Percentiles rank a stretch among this genome's conserved stretches.
These are phyloP conservation scores for Trichosporon sp. DNA, from an alignment of 1,284 basidiomycete species.

Conservation along the genomic window DNA sequence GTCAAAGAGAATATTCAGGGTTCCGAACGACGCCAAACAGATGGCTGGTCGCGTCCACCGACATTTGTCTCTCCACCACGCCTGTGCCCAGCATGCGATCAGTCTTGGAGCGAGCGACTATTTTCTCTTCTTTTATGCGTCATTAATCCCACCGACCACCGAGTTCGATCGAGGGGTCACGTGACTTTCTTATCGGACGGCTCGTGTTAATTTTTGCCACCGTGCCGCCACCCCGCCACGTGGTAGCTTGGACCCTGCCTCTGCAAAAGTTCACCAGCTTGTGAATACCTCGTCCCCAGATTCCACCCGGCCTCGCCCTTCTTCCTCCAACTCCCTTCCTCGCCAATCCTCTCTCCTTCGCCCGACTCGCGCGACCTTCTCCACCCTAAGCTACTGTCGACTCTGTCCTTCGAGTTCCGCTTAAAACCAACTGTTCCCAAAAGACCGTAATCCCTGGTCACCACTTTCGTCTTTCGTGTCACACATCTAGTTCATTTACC, in stretches of 20 bases:
- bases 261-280: constrained; percentile 5
- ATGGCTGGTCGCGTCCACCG: not conserved
- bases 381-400: not conserved
- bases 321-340: not conserved
- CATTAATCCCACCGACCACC: not conserved
- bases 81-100: not conserved
- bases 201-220: not conserved
- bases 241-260: constrained; percentile 2
- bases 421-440: not conserved
- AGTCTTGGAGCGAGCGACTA: not conserved
- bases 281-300: not conserved
- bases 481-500: not conserved
- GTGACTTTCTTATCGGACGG: not conserved
- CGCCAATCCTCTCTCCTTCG: not conserved
- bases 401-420: not conserved
- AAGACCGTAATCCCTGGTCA: not conserved
- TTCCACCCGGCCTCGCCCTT: not conserved
- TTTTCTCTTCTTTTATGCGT: not conserved
- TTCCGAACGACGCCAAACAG: not conserved
- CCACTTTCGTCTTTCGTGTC: not conserved
- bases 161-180: not conserved
- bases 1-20: constrained; percentile 4
- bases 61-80: not conserved
- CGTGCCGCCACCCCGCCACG: not conserved
- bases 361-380: not conserved